A percentile compares a stretch with the other conserved stretches of the same genome.
phyloP scores from a whole-genome alignment of 2,329 filamentous ascomycete genomes.

The Lecanosticta acicola region DNA sequence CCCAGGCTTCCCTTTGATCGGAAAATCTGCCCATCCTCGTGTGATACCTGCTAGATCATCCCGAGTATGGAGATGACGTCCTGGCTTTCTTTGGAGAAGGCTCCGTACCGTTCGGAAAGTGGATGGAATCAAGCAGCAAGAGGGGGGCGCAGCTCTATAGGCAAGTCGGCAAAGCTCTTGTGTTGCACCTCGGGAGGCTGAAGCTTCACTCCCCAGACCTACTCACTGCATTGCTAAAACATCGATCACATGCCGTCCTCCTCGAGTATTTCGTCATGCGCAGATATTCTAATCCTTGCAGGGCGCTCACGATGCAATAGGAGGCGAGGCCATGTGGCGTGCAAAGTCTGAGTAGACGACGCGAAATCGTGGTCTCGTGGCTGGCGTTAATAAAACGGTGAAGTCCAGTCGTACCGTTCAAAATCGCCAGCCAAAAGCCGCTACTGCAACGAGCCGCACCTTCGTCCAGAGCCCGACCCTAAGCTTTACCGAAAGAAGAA shows the following conservation, averaged over 20 bases:
- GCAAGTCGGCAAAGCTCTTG: neutral
- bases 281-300: neutral
- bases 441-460: slow-evolving; percentile 1
- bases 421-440: neutral
- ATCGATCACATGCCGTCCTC: neutral
- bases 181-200: neutral
- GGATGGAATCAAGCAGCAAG: no score
- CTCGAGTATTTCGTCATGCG: neutral
- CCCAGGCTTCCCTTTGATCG: slow-evolving; percentile 1
- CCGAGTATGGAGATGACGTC: no score
- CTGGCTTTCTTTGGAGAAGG: no score
- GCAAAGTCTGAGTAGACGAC: neutral
- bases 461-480: neutral
- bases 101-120: neutral
- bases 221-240: neutral
- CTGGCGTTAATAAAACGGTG: neutral
- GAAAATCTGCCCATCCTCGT: neutral
- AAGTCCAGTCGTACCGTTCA: neutral
- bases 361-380: neutral
- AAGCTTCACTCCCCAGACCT: neutral
- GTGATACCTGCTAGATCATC: no score
- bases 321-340: neutral
- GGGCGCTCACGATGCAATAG: neutral
- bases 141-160: no score
- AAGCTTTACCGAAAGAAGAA: neutral